A percentile compares a stretch with the other conserved stretches of the same genome.
Evolutionary conservation across 2,329 filamentous ascomycete genomes (phyloP).

Genomic region (Nemania sp.): DNA sequence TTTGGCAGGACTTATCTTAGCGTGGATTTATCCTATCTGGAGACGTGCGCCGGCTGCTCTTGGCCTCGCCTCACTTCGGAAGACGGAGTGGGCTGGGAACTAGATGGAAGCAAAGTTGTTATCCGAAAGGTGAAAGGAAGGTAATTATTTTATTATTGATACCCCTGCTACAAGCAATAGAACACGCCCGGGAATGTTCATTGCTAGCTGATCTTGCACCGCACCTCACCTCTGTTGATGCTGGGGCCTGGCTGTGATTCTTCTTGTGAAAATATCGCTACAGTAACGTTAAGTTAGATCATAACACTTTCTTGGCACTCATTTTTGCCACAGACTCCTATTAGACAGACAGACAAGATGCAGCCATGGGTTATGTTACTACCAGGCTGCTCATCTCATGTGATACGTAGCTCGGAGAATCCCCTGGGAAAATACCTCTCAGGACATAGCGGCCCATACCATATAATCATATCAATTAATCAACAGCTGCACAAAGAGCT

Average conservation of each 20-base stretch:
- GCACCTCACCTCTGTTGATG: not conserved
- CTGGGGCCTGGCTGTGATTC: conserved; percentile 19
- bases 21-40: conserved; percentile 69
- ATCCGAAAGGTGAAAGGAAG: conserved; percentile 63
- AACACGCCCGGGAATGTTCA: not conserved
- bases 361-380: no score
- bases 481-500: no score
- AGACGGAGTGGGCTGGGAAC: conserved; percentile 83
- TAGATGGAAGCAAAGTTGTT: conserved; percentile 72
- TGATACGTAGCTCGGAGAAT: no score
- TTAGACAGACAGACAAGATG: no score
- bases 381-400: no score
- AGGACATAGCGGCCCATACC: no score
- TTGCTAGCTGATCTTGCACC: not conserved
- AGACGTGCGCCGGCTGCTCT: conserved; percentile 65
- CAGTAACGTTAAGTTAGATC: no score
- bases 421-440: no score
- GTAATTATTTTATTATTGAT: conserved; percentile 36
- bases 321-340: no score
- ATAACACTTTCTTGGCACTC: no score
- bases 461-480: no score
- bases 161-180: conserved; percentile 25
- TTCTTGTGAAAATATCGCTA: not conserved
- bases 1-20: conserved; percentile 80
- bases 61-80: conserved; percentile 72